A percentile compares a stretch with the other conserved stretches of the same genome.
phyloP scores from a whole-genome alignment of 306 rosid genomes.

The Senna tora region DNA sequence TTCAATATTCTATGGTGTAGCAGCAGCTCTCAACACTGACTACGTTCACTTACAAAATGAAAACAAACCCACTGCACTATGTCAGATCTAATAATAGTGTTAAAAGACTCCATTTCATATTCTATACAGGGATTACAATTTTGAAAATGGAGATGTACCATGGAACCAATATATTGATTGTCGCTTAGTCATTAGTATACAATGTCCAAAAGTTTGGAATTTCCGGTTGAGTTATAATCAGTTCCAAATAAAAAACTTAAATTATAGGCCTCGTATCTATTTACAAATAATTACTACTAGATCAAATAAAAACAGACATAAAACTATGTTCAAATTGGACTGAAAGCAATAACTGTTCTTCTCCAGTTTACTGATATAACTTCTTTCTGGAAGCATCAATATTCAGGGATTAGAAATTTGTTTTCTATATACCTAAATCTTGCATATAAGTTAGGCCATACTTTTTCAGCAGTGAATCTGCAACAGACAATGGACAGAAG shows the following conservation, averaged over 20 bases:
- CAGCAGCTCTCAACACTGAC: slow-evolving; percentile 2
- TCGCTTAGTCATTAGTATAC: not conserved
- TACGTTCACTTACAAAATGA: slow-evolving; percentile 2
- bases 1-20: not conserved
- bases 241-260: not conserved
- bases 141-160: not conserved
- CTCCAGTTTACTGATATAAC: slow-evolving; percentile 2
- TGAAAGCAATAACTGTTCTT: not conserved
- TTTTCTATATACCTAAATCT: not conserved
- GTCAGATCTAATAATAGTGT: not conserved
- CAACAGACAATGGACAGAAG: slow-evolving; percentile 4
- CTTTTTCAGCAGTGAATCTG: slow-evolving; percentile 3
- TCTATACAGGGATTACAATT: not conserved
- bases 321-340: not conserved
- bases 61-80: not conserved
- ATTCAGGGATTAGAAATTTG: not conserved
- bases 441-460: not conserved
- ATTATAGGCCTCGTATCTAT: not conserved
- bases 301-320: slow-evolving; percentile 10
- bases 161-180: slow-evolving; percentile 1
- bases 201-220: slow-evolving; percentile 19
- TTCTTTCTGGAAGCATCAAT: not conserved
- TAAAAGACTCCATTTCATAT: not conserved
- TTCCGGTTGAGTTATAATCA: not conserved
- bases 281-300: not conserved